Conservation (phyloP, 495 filamentous ascomycete species). For the Daldinia caldariorum region DNA sequence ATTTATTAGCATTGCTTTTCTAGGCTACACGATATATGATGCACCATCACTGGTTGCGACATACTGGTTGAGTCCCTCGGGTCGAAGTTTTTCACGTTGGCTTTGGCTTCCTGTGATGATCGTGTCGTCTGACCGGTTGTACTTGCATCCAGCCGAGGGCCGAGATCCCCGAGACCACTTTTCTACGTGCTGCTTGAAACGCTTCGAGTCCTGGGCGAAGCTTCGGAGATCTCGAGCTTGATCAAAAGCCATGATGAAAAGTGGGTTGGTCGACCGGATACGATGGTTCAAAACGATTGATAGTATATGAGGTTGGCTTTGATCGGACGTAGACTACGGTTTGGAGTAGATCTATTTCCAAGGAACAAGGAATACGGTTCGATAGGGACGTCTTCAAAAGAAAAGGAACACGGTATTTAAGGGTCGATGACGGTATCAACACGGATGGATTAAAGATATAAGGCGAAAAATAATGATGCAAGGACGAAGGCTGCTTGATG, state of each 20-base stretch:
- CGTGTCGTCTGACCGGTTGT: conserved; percentile 20
- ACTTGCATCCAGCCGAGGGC: conserved; percentile 39
- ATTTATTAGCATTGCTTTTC: conserved; percentile 20
- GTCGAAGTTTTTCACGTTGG: conserved; percentile 50
- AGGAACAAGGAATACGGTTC: not conserved
- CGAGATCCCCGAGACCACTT: conserved; percentile 57
- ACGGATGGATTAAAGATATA: conserved; percentile 17
- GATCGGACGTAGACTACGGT: conserved; percentile 9
- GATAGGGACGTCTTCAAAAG: not conserved
- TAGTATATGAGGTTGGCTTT: conserved; percentile 7
- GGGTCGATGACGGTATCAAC: conserved; percentile 21
- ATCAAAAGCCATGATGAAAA: conserved; percentile 46
- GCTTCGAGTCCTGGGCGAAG: conserved; percentile 54
- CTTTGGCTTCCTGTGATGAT: conserved; percentile 31
- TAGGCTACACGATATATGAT: conserved; percentile 23
- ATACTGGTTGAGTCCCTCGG: conserved; percentile 34
- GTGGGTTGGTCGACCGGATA: conserved; percentile 3
- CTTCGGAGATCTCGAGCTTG: conserved; percentile 56
- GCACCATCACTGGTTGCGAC: conserved; percentile 29
- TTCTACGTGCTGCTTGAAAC: conserved; percentile 52
- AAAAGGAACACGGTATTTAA: not conserved
- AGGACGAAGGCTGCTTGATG: conserved; percentile 11
- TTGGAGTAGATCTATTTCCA: conserved; percentile 2
- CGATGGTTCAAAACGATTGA: not conserved
- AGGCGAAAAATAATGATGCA: conserved; percentile 18